Percentiles rank a stretch among this genome's conserved stretches.
phyloP scores from a whole-genome alignment of 2,329 filamentous ascomycete genomes.

The Celoporthe dispersa region DNA sequence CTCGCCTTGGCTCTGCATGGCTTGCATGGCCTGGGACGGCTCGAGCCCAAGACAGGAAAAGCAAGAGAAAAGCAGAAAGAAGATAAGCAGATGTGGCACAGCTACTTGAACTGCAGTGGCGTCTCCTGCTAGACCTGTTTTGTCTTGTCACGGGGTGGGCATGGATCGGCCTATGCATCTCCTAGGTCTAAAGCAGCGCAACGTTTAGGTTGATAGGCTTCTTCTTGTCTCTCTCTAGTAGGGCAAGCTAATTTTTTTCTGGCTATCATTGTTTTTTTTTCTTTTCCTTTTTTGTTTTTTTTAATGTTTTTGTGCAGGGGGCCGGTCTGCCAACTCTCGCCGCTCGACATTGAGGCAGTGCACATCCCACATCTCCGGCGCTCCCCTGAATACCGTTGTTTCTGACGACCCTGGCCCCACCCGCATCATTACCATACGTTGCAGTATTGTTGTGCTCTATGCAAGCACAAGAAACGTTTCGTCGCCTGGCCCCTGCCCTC shows the following conservation, averaged over 20 bases:
- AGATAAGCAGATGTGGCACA: not conserved
- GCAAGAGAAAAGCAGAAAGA: not conserved
- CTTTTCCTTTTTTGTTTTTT: not conserved
- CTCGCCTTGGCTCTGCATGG: not conserved
- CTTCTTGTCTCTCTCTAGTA: not conserved
- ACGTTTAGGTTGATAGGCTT: slow-evolving; percentile 5
- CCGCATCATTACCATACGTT: not conserved
- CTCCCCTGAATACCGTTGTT: slow-evolving; percentile 23
- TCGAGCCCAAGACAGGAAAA: not conserved
- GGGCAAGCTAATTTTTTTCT: not conserved
- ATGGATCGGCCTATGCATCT: not conserved
- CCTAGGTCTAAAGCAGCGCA: not conserved
- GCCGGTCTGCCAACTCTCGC: not conserved
- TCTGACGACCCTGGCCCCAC: slow-evolving; percentile 17
- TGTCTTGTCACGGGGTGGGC: not conserved
- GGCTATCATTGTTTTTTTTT: not conserved
- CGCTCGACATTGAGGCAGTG: slow-evolving; percentile 29
- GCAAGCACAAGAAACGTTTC: slow-evolving; percentile 12
- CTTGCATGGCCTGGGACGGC: not conserved
- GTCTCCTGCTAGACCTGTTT: slow-evolving; percentile 8
- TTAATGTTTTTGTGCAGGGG: not conserved
- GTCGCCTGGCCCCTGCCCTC: not conserved
- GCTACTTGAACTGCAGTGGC: slow-evolving; percentile 15
- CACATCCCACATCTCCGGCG: slow-evolving; percentile 22
- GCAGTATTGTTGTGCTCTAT: not conserved